Conservation (phyloP, 768 basidiomycete species). For the Pulveroboletus sp. region DNA sequence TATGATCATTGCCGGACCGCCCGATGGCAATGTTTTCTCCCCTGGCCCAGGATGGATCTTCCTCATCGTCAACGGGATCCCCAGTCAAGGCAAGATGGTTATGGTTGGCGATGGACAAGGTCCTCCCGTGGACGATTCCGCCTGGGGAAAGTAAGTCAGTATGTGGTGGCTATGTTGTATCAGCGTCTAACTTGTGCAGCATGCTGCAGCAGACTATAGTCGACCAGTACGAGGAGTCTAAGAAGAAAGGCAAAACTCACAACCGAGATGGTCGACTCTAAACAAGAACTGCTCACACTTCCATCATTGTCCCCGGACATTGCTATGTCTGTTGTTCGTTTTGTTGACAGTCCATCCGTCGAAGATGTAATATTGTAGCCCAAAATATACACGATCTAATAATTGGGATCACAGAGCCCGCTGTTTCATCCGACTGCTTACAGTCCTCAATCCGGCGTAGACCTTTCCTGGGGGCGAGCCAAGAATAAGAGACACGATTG, state of each 20-base stretch:
- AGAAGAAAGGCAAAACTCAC: constrained; percentile 26
- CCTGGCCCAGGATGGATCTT: constrained; percentile 81
- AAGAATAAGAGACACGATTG: constrained; percentile 91
- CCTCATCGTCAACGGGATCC: constrained; percentile 62
- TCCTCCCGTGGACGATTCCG: constrained; percentile 56
- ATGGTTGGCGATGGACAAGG: constrained; percentile 67
- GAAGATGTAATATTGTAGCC: constrained; percentile 7
- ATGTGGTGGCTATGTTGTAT: background rate
- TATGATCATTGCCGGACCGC: constrained; percentile 63
- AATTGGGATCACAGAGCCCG: constrained; percentile 59
- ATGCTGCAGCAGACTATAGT: constrained; percentile 45
- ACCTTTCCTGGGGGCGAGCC: constrained; percentile 96
- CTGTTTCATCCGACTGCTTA: constrained; percentile 92
- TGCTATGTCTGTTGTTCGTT: constrained; percentile 1
- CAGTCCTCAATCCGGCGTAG: constrained; percentile 86
- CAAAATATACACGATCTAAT: constrained; percentile 7
- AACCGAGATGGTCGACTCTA: constrained; percentile 2
- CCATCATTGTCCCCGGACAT: background rate
- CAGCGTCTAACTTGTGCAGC: constrained; percentile 30
- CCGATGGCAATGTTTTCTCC: constrained; percentile 63
- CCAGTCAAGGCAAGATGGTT: constrained; percentile 58
- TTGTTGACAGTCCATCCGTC: constrained; percentile 5
- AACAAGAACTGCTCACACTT: constrained; percentile 4
- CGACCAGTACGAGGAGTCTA: constrained; percentile 49
- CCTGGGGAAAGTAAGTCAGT: constrained; percentile 55